Evolutionary conservation across 2,329 filamentous ascomycete genomes (phyloP).

Genomic region (Arthrobotrys pseudoclavata): DNA sequence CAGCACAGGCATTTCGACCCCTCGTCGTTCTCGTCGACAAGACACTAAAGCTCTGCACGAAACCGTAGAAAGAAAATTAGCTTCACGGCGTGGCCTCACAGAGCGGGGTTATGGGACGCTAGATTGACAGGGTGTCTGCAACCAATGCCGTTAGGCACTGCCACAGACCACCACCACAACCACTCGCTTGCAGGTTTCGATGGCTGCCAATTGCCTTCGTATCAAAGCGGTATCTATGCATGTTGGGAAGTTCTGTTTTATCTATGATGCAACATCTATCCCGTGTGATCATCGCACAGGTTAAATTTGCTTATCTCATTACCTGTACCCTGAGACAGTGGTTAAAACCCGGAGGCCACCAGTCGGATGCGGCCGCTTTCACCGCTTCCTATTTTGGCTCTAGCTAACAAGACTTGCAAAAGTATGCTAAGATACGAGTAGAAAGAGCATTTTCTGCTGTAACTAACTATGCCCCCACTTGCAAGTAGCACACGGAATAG

Average conservation of each 20-base stretch:
- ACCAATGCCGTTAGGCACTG: background rate
- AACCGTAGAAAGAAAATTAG: conserved; percentile 6
- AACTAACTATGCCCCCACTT: conserved; percentile 10
- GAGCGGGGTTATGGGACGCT: background rate
- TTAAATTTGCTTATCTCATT: background rate
- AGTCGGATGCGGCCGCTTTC: background rate
- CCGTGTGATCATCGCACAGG: background rate
- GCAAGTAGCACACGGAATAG: background rate
- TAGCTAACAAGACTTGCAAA: background rate
- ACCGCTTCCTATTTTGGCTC: background rate
- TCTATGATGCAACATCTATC: background rate
- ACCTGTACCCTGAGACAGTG: background rate
- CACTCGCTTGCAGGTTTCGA: conserved; percentile 3
- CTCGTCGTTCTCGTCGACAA: background rate
- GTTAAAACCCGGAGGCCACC: background rate
- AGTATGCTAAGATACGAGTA: background rate
- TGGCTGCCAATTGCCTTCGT: background rate
- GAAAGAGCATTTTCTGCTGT: background rate
- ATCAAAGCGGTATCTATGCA: background rate
- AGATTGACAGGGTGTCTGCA: background rate
- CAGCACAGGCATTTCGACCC: background rate
- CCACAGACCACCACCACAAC: background rate
- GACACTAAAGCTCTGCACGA: background rate
- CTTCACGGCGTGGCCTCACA: background rate
- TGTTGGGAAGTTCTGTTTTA: background rate